phyloP scores from a whole-genome alignment of 805 yeast species.

The Wilhelminamyces savonicus region DNA sequence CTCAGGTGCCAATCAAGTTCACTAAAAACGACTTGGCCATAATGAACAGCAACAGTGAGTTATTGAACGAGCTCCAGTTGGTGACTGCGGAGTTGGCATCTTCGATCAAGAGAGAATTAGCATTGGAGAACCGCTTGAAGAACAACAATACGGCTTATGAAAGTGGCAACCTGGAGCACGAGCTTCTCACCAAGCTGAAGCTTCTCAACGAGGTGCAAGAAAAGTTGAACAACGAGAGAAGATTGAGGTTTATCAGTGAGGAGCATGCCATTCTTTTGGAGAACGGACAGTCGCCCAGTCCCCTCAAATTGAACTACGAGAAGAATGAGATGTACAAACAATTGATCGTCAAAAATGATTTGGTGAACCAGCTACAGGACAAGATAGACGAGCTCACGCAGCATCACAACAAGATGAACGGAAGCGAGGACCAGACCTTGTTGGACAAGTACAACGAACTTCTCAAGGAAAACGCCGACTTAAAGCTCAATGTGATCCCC shows the following conservation, averaged over 20 bases:
- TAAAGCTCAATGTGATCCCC: conserved; percentile 41
- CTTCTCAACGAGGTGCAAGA: conserved; percentile 48
- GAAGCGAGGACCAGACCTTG: conserved; percentile 27
- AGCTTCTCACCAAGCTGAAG: conserved; percentile 26
- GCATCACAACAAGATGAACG: conserved; percentile 8
- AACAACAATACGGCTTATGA: background rate
- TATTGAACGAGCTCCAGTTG: conserved; percentile 58
- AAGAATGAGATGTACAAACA: conserved; percentile 47
- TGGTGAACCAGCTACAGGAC: conserved; percentile 40
- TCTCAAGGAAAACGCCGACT: conserved; percentile 33
- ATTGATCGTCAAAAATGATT: conserved; percentile 42
- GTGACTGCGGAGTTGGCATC: conserved; percentile 70
- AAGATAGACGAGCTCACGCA: conserved; percentile 33
- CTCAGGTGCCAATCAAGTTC: conserved; percentile 22
- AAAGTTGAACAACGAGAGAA: conserved; percentile 57
- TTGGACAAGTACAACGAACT: conserved; percentile 34
- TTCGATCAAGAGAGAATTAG: conserved; percentile 64
- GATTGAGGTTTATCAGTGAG: conserved; percentile 62
- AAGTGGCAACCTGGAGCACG: conserved; percentile 9
- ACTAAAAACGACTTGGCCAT: conserved; percentile 58
- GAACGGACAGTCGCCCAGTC: conserved; percentile 45
- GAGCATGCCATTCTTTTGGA: conserved; percentile 58
- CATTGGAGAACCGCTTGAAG: conserved; percentile 43
- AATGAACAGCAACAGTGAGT: conserved; percentile 50
- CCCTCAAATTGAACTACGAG: conserved; percentile 51